A percentile compares a stretch with the other conserved stretches of the same genome.
Conservation (phyloP, 495 filamentous ascomycete species). For the Podospora anserina region DNA sequence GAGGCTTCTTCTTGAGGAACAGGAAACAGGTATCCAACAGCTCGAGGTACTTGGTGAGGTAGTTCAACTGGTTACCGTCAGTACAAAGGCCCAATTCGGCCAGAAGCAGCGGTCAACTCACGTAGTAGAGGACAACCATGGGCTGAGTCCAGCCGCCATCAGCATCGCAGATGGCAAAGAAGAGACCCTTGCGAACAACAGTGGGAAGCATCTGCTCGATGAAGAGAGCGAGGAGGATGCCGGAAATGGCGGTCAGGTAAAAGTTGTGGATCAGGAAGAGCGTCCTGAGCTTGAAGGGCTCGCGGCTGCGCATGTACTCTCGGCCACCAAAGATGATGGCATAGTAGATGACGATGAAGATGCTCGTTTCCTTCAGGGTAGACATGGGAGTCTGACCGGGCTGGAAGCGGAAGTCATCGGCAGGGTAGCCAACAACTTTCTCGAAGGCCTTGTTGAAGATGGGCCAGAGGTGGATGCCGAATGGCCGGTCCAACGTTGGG, state of each 20-base stretch:
- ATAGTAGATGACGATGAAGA: conserved; percentile 68
- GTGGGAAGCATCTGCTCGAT: conserved; percentile 70
- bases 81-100: background rate
- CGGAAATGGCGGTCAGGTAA: conserved; percentile 69
- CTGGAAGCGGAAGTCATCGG: conserved; percentile 67
- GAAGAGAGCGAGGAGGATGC: conserved; percentile 63
- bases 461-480: conserved; percentile 90
- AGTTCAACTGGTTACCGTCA: conserved; percentile 64
- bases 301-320: conserved; percentile 66
- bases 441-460: conserved; percentile 85
- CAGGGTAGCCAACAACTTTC: conserved; percentile 64
- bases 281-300: conserved; percentile 62
- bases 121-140: conserved; percentile 75
- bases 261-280: conserved; percentile 82
- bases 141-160: conserved; percentile 77
- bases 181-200: conserved; percentile 63
- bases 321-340: conserved; percentile 71
- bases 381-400: conserved; percentile 68
- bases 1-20: conserved; percentile 82
- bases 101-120: conserved; percentile 40
- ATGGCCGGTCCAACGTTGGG: conserved; percentile 85
- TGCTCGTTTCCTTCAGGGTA: conserved; percentile 61
- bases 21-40: conserved; percentile 78
- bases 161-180: conserved; percentile 66
- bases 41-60: conserved; percentile 80